Conservation (phyloP, 768 basidiomycete species). For the Chiua virens region DNA sequence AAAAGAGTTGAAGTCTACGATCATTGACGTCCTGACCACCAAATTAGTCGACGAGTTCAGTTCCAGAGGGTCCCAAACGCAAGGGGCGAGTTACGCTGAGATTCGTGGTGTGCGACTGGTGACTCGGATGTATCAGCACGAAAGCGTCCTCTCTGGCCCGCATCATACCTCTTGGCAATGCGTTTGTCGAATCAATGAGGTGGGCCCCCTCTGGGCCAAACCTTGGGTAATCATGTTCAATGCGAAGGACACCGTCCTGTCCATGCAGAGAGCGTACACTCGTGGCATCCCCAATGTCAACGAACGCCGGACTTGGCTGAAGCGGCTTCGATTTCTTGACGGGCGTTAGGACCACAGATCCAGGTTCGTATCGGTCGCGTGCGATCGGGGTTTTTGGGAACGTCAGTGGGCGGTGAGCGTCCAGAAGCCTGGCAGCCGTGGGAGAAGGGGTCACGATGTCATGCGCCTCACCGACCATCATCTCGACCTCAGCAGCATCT, state of each 20-base stretch:
- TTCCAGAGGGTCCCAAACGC: too few relatives aligned
- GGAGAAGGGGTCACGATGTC: conserved; percentile 9
- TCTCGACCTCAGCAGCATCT: conserved; percentile 3
- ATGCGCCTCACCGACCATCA: conserved; percentile 9
- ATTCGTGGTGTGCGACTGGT: too few relatives aligned
- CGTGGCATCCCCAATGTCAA: conserved; percentile 28
- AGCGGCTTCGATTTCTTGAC: conserved; percentile 29
- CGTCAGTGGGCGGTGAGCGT: not conserved
- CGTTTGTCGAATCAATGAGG: too few relatives aligned
- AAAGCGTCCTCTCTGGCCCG: too few relatives aligned
- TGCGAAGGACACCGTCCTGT: conserved; percentile 3
- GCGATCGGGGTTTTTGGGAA: conserved; percentile 23
- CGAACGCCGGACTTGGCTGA: conserved; percentile 25
- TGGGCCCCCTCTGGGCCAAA: too few relatives aligned
- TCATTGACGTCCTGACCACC: too few relatives aligned
- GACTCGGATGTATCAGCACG: too few relatives aligned
- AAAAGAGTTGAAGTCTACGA: too few relatives aligned
- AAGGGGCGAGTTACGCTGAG: too few relatives aligned
- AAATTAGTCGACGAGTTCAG: too few relatives aligned
- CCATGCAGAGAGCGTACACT: conserved; percentile 24
- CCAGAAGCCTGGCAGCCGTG: not conserved
- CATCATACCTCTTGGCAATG: too few relatives aligned
- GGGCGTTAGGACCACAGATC: conserved; percentile 32
- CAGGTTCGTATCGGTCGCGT: conserved; percentile 25
- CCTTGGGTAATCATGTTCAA: too few relatives aligned